Conservation (phyloP, 306 rosid species). For the Vigna nakashimae region DNA sequence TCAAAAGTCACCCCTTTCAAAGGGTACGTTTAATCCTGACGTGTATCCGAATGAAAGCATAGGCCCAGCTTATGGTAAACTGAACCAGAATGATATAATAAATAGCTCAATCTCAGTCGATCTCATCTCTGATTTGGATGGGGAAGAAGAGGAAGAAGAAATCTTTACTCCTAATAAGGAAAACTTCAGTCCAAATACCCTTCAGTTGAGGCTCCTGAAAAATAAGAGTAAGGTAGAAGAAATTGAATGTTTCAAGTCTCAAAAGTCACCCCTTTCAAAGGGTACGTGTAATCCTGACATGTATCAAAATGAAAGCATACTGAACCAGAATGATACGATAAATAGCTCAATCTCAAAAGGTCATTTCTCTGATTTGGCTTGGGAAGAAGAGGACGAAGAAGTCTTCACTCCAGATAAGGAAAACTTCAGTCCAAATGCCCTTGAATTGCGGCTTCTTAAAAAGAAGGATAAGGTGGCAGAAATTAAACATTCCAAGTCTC, state of each 20-base stretch:
- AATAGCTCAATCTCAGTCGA: constrained; percentile 5
- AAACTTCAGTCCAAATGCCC: constrained; percentile 69
- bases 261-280: constrained; percentile 44
- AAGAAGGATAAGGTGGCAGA: constrained; percentile 55
- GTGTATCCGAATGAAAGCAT: constrained; percentile 24
- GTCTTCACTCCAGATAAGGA: constrained; percentile 71
- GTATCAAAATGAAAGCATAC: constrained; percentile 42
- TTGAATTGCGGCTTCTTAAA: constrained; percentile 49
- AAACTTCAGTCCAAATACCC: constrained; percentile 69
- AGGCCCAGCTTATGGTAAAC: constrained; percentile 43
- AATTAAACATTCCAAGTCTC: constrained; percentile 43
- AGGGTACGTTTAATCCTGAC: constrained; percentile 30
- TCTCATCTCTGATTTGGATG: constrained; percentile 43
- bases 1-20: constrained; percentile 42
- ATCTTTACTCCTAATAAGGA: constrained; percentile 72
- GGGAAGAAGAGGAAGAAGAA: constrained; percentile 58
- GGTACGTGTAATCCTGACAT: constrained; percentile 15
- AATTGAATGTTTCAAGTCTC: constrained; percentile 42
- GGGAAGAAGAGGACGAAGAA: constrained; percentile 57
- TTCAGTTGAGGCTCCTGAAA: constrained; percentile 50
- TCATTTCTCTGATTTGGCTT: constrained; percentile 43
- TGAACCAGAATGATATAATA: constrained; percentile 41
- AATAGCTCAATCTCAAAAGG: constrained; percentile 4
- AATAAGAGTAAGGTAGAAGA: constrained; percentile 57
- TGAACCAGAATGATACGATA: constrained; percentile 43